Percentiles rank a stretch among this genome's conserved stretches.
Conservation (phyloP, 805 yeast species). For the Suhomyces pyralidae region DNA sequence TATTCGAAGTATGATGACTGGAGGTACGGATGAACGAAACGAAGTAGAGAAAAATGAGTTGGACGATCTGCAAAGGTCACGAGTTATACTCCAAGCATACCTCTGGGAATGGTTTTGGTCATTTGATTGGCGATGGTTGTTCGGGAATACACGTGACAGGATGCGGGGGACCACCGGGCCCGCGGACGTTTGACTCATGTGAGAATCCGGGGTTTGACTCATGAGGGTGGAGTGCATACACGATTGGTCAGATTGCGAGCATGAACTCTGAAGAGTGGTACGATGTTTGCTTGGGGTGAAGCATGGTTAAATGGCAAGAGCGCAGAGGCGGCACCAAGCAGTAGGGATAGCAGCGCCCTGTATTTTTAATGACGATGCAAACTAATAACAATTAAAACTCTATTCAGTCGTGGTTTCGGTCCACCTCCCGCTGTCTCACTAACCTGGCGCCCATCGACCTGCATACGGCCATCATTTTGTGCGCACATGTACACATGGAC, state of each 20-base stretch:
- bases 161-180: neutral
- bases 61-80: neutral
- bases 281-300: neutral
- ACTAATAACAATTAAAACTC: neutral
- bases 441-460: neutral
- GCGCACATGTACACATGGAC: neutral
- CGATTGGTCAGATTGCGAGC: neutral
- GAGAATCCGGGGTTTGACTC: neutral
- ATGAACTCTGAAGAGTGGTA: neutral
- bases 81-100: neutral
- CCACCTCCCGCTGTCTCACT: too few relatives aligned
- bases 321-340: neutral
- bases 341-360: neutral
- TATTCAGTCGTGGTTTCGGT: too few relatives aligned
- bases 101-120: neutral
- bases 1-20: neutral
- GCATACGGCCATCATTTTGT: neutral
- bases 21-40: neutral
- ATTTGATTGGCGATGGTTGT: neutral
- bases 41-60: neutral
- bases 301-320: neutral
- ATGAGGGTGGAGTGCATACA: neutral
- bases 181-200: neutral
- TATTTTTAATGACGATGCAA: too few relatives aligned
- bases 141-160: neutral